phyloP scores from a whole-genome alignment of 352 stramenopile species.

The Pythium periplocum region DNA sequence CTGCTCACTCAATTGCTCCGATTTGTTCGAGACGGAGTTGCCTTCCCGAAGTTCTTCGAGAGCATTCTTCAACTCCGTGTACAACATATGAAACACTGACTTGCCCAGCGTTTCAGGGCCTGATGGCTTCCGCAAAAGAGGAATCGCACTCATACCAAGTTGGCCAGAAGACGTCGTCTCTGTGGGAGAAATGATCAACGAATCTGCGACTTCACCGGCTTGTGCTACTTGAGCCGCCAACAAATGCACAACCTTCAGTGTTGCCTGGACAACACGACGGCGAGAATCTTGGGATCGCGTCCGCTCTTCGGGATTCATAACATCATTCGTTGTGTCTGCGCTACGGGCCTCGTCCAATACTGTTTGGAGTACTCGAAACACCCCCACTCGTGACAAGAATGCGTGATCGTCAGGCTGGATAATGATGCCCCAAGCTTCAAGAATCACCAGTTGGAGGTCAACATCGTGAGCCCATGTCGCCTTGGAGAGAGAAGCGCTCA shows the following conservation, averaged over 20 bases:
- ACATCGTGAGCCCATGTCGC: constrained; percentile 79
- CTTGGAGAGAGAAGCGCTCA: constrained; percentile 71
- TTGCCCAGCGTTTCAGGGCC: constrained; percentile 85
- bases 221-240: constrained; percentile 86
- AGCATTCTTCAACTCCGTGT: constrained; percentile 85
- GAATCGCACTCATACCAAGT: constrained; percentile 61
- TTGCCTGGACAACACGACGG: constrained; percentile 82
- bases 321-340: constrained; percentile 8
- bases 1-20: neutral
- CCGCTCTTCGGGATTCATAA: constrained; percentile 26
- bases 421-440: constrained; percentile 85
- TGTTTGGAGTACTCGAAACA: constrained; percentile 88
- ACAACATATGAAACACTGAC: constrained; percentile 90
- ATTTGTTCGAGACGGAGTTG: constrained; percentile 1
- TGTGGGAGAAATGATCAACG: constrained; percentile 35
- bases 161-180: constrained; percentile 40
- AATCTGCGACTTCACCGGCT: constrained; percentile 58
- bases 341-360: constrained; percentile 78
- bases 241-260: constrained; percentile 84
- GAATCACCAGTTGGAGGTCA: constrained; percentile 77
- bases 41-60: constrained; percentile 64
- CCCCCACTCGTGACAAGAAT: constrained; percentile 84
- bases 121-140: constrained; percentile 75
- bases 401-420: constrained; percentile 86
- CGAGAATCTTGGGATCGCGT: constrained; percentile 39